Base-by-base conservation (phyloP, 345 rosid genomes). In the Dovyalis caffra region DNA sequence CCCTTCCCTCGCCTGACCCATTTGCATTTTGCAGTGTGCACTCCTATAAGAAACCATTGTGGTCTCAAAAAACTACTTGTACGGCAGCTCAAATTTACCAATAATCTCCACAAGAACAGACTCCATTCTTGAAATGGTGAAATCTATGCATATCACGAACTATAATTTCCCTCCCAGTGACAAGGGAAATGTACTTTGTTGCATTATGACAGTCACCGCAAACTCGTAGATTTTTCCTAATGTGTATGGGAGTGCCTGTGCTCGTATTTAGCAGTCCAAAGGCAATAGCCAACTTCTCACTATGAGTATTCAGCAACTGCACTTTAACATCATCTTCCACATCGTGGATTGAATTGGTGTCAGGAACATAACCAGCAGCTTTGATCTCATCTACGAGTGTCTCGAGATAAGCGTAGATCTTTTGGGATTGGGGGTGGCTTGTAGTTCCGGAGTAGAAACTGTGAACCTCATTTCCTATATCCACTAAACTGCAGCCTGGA, bases 81-180 rank as follows among this genome's bases (percentile, higher is more conserved):
- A 10, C 12, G 21, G 26, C 45, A 18, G 35, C 26, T 11, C 37
- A 62, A 34, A 29, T 37, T 75, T 40, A 80, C 83, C 83, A 80
- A 31, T 80, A 80, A 61, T 79, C 83, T 25, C n/a, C n/a, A n/a
- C n/a, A n/a, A n/a, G n/a, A n/a, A n/a, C n/a, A n/a, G n/a, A n/a
- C n/a, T n/a, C n/a, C 83, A 28, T 80, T 56, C 34, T 71, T 71
- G 70, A 80, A 80, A 57, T 75, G 83, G 65, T 80, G 83, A 72
- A 80, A 80, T 69, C 83, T 75, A 47, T 80, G 83, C 79, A 80
- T 80, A 45, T 80, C 83, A 7, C 83, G 83, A 32, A 80, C 83
- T 16, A 80, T 71, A 29, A 80, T 80, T 49, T 80, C 83, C 69
- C 79, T 25, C 29, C 57, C 53, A 12, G 79, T 80, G 11, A 75